phyloP scores from a whole-genome alignment of 2,329 filamentous ascomycete species.

The Neocucurbitaria cava region DNA sequence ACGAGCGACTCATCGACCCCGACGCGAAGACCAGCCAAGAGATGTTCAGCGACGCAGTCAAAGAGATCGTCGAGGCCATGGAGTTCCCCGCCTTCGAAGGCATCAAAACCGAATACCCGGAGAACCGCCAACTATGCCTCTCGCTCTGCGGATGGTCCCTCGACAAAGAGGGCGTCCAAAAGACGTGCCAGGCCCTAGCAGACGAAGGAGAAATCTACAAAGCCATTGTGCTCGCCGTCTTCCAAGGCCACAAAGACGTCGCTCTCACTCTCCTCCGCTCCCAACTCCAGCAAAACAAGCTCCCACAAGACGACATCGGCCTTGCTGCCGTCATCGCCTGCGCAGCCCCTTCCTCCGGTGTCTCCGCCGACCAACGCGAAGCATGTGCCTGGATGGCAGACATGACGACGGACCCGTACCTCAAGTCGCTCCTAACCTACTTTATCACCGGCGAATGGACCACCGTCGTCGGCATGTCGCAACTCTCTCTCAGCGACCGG shows the following conservation, averaged over 20 bases:
- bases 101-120: constrained; percentile 67
- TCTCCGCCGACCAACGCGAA: constrained; percentile 66
- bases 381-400: constrained; percentile 68
- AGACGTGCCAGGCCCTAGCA: constrained; percentile 59
- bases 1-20: constrained; percentile 44
- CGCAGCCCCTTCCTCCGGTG: constrained; percentile 46
- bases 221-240: constrained; percentile 77
- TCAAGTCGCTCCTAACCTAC: constrained; percentile 79
- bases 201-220: constrained; percentile 70
- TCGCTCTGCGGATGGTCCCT: constrained; percentile 77
- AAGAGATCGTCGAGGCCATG: constrained; percentile 68
- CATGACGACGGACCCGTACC: constrained; percentile 75
- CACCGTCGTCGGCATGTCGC: constrained; percentile 73
- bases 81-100: constrained; percentile 70
- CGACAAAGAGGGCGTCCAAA: constrained; percentile 59
- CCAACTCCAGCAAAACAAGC: constrained; percentile 71
- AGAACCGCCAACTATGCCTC: constrained; percentile 77
- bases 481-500: constrained; percentile 76
- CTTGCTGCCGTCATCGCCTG: constrained; percentile 57
- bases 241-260: constrained; percentile 72
- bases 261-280: constrained; percentile 74
- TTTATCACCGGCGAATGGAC: constrained; percentile 80
- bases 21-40: constrained; percentile 61
- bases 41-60: constrained; percentile 62
- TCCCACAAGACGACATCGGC: constrained; percentile 57